phyloP scores from a whole-genome alignment of 2,329 filamentous ascomycete species.

The Immersiporthe knoxdaviesiana region DNA sequence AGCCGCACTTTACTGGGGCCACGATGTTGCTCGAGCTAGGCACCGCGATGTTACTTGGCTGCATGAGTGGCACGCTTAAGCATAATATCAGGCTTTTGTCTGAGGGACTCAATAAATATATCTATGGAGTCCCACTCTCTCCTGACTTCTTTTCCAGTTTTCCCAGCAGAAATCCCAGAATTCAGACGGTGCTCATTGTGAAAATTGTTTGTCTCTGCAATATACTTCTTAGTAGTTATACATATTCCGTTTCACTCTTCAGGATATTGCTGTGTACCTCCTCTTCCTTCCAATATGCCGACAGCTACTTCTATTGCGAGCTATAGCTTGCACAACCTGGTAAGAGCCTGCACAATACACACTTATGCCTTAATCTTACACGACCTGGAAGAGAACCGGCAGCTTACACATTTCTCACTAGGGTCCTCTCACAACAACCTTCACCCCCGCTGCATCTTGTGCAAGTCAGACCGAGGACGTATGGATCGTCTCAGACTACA shows the following conservation, averaged over 20 bases:
- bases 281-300: not conserved
- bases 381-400: too few relatives aligned
- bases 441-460: conserved; percentile 22
- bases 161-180: not conserved
- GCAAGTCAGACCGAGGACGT: not conserved
- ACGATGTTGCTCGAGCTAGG: too few relatives aligned
- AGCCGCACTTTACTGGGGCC: too few relatives aligned
- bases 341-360: not conserved
- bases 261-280: not conserved
- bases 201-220: not conserved
- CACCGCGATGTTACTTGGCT: too few relatives aligned
- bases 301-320: not conserved
- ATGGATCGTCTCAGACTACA: not conserved
- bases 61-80: too few relatives aligned
- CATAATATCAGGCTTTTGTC: too few relatives aligned
- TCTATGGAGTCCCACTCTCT: too few relatives aligned
- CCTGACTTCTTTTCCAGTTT: too few relatives aligned
- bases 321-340: conserved; percentile 5
- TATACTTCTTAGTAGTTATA: not conserved
- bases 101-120: too few relatives aligned
- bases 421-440: conserved; percentile 25
- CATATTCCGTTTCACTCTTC: not conserved
- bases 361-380: too few relatives aligned
- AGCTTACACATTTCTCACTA: not conserved
- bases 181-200: not conserved